Conservation (phyloP, 2,329 filamentous ascomycete genomes). For the Bertia moriformis region DNA sequence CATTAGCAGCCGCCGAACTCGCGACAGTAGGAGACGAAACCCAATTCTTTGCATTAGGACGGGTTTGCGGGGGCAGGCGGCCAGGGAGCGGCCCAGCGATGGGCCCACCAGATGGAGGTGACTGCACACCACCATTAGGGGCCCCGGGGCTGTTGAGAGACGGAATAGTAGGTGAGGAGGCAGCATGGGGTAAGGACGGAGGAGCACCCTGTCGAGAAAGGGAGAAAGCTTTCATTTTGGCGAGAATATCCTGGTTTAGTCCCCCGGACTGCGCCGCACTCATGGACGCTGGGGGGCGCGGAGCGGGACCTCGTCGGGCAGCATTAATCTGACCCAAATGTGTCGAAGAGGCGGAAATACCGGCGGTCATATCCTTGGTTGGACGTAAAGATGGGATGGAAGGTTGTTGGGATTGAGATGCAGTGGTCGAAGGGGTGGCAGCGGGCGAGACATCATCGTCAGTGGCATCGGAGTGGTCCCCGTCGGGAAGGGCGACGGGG, state of each 20-base stretch:
- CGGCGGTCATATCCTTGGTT: background rate
- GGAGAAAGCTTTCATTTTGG: constrained; percentile 1
- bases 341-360: background rate
- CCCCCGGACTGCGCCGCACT: background rate
- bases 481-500: background rate
- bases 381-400: background rate
- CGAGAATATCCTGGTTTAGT: background rate
- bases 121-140: too few species aligned
- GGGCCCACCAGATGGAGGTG: background rate
- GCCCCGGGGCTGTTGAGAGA: background rate
- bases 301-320: background rate
- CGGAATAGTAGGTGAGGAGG: background rate
- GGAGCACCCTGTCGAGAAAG: background rate
- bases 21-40: background rate
- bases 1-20: background rate
- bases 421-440: background rate
- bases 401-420: too few species aligned
- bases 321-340: background rate
- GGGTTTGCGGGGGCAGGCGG: background rate
- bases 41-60: background rate
- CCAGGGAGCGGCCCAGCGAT: background rate
- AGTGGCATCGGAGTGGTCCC: background rate
- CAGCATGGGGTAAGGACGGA: background rate
- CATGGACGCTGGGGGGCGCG: background rate
- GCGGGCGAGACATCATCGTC: background rate